Conservation (phyloP, 495 filamentous ascomycete species). For the Mytilinidion resinicola region DNA sequence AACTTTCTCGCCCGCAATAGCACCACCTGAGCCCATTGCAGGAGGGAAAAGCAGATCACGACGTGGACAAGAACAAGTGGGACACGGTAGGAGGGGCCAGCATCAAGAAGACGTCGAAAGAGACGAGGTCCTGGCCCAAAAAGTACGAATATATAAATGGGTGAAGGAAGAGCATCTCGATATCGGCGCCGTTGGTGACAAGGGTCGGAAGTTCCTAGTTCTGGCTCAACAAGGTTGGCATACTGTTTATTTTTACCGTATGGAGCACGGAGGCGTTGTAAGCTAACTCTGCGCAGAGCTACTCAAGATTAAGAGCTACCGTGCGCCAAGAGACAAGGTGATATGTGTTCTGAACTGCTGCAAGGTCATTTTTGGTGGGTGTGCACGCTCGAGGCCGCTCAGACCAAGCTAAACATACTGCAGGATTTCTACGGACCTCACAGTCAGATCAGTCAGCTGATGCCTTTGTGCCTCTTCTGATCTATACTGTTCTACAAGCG, state of each 20-base stretch:
- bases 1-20: conserved; percentile 91
- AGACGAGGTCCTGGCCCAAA: conserved; percentile 90
- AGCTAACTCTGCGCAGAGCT: conserved; percentile 52
- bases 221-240: conserved; percentile 78
- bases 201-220: conserved; percentile 77
- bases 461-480: conserved; percentile 89
- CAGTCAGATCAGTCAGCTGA: conserved; percentile 93
- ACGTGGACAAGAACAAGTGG: conserved; percentile 60
- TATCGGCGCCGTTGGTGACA: conserved; percentile 77
- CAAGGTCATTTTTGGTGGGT: conserved; percentile 89
- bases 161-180: conserved; percentile 90
- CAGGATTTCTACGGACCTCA: conserved; percentile 82
- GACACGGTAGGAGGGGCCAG: conserved; percentile 81
- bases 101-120: conserved; percentile 98
- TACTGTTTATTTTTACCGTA: neutral
- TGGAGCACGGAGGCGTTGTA: too few relatives aligned
- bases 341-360: conserved; percentile 98
- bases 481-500: conserved; percentile 89
- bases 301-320: conserved; percentile 89
- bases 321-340: conserved; percentile 93
- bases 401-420: neutral
- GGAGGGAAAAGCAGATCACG: conserved; percentile 62
- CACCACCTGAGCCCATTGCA: conserved; percentile 66
- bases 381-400: neutral
- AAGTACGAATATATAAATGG: conserved; percentile 95